phyloP scores from a whole-genome alignment of 148 eudicot species.

The Rhododendron mucronatum region DNA sequence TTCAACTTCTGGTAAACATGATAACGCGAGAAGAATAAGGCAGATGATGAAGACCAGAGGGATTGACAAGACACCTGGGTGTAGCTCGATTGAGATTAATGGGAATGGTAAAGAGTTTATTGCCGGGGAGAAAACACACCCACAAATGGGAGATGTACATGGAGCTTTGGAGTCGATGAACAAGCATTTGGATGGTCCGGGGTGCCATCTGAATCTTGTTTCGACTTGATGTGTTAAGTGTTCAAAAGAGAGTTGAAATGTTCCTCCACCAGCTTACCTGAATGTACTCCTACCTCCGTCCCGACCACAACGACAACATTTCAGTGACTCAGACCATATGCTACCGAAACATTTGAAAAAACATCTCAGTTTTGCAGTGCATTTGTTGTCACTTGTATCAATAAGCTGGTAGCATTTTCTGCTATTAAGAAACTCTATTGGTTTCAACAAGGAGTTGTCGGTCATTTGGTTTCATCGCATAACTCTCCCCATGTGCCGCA shows the following conservation, averaged over 20 bases:
- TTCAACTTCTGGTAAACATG: slow-evolving; percentile 13
- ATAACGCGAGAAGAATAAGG: slow-evolving; percentile 17
- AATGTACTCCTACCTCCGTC: no score
- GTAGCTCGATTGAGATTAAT: slow-evolving; percentile 33
- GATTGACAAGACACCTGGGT: slow-evolving; percentile 31
- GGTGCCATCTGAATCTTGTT: background rate
- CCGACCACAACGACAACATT: background rate
- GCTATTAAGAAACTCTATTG: background rate
- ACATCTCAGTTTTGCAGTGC: background rate
- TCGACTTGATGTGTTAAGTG: background rate
- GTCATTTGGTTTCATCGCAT: background rate
- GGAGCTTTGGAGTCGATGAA: slow-evolving; percentile 15
- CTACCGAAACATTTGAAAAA: background rate
- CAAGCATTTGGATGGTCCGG: slow-evolving; percentile 17
- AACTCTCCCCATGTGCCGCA: no score
- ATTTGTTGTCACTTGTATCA: background rate
- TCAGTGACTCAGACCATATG: background rate
- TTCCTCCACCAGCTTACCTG: no score
- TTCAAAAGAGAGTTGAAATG: background rate
- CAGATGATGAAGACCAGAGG: slow-evolving; percentile 24
- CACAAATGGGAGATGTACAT: slow-evolving; percentile 11
- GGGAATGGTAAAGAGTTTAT: slow-evolving; percentile 30
- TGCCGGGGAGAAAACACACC: slow-evolving; percentile 30
- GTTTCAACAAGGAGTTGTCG: background rate
- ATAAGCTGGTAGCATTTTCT: background rate